Evolutionary conservation across 305 asterid species (phyloP), one percentile per base, ranked within the genome.

Genomic region (Fraxinus greggii): DNA sequence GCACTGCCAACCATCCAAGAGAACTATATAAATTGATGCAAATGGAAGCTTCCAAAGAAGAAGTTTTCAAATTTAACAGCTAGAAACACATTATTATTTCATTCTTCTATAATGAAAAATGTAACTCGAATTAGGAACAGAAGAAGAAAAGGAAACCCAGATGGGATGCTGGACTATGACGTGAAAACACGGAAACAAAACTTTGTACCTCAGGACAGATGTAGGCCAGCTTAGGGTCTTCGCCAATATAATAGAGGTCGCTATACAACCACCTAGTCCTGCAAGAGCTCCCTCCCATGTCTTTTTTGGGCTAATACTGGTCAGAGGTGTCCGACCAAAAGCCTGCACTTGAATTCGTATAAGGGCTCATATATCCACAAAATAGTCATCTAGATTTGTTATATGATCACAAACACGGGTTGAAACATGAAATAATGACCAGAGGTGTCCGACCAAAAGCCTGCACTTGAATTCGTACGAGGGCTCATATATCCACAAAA

Each of bases 231-330:
- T 80, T 75, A 94, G 81, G 61, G 88, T 78, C 91, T 89, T 91
- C 67, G 95, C 88, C 91, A 96, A 86, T 82, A 94, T 80, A 82
- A 91, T 88, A 83, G 95, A 88, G 45, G 92, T 91, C 17, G 91
- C 90, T 84, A 94, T 87, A 83, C 98, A 96, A 80, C 98, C 98
- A 86, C 95, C 89, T 75, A 96, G 82, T 7, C 99, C 99, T 32
- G 91, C 92, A 81, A 90, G 79, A 84, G 95, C 95, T 85, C 99
- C 99, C 86, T 96, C 98, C 99, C 98, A 96, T 26, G 99, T 96
- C 92, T 96, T 96, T 87, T 96, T 96, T 40, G 99, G 99, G 88
- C 99, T 94, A 79, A 96, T 87, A 33, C 87, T 73, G 24, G 95
- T 94, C 70, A 96, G 97, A 5, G 95, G 99, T 45, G 98, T 96